Evolutionary conservation across 305 asterid species (phyloP), one percentile per base, ranked within the genome.

Genomic region (Solanum hybrid): DNA sequence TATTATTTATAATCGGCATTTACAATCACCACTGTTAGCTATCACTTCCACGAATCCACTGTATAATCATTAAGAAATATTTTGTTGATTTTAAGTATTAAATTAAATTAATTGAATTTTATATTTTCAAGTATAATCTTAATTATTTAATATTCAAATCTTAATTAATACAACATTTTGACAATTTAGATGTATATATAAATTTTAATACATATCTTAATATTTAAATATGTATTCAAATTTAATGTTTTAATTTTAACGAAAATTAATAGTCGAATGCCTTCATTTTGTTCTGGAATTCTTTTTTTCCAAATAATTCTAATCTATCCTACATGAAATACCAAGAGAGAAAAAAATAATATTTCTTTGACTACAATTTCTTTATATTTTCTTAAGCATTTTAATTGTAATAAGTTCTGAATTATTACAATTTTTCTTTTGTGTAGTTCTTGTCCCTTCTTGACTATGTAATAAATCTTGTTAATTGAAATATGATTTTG

Each of bases 1-100:
- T 11, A 10, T 24, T 3, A 24, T 67, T 1, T 10, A 7, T 11
- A 67, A n/a, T 67, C 0, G 16, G 3, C 75, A 11, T 69, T 1
- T 11, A 24, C 74, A n/a, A 22, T n/a, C 74, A 67, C 0, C 0
- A n/a, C 14, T 0, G 29, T 0, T 64, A 22, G 1, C 7, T 5
- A 67, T 11, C 8, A 69, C 16, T 5, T n/a, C 28, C 76, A 69
- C 16, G 2, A 4, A 24, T 69, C 14, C 8, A 1, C 1, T 0
- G 3, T 0, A 24, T 24, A 69, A 24, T 69, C 3, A 11, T 67
- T 67, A 9, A 3, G 11, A 22, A 64, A 22, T 22, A 64, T 64
- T 22, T 22, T 8, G 13, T 64, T 46, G 20, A 42, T 42, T 51
- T 51, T 51, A 51, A 51, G 67, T 51, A 67, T 67, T n/a, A 67